Evolutionary conservation across 148 eudicot species (phyloP).

Genomic region (Spergularia marina): DNA sequence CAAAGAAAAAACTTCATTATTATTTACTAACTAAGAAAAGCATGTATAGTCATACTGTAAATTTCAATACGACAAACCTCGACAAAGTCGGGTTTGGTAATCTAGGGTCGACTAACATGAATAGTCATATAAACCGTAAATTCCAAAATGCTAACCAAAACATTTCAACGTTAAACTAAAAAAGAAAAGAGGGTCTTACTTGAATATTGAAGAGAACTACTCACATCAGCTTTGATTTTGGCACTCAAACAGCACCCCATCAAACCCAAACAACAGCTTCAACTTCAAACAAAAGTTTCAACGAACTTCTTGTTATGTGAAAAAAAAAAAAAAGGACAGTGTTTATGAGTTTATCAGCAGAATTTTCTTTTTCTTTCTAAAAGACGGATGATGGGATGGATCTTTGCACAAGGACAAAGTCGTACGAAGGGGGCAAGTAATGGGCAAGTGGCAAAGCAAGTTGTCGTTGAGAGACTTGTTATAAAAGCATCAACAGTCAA

Average conservation of each 20-base stretch:
- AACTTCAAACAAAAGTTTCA: too few species aligned
- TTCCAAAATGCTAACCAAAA: background rate
- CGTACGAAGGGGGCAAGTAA: background rate
- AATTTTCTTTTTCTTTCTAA: too few species aligned
- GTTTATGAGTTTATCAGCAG: background rate
- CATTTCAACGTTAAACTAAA: background rate
- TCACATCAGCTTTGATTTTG: slow-evolving; percentile 53
- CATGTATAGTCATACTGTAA: too few species aligned
- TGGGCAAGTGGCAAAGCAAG: background rate
- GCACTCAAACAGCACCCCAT: slow-evolving; percentile 80
- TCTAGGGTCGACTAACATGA: background rate
- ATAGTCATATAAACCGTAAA: background rate
- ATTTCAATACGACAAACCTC: too few species aligned
- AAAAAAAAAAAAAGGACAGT: too few species aligned
- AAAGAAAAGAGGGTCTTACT: slow-evolving; percentile 13
- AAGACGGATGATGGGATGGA: background rate
- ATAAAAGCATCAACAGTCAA: background rate
- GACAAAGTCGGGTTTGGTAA: too few species aligned
- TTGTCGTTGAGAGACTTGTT: background rate
- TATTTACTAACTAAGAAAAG: too few species aligned
- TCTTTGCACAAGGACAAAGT: background rate
- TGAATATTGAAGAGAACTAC: slow-evolving; percentile 26
- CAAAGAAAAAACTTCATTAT: too few species aligned
- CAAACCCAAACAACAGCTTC: background rate
- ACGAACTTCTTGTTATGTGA: too few species aligned